Evolutionary conservation across 2,329 filamentous ascomycete species (phyloP), one percentile per base, ranked within the genome.

Genomic region (Cladorrhinum sp.): DNA sequence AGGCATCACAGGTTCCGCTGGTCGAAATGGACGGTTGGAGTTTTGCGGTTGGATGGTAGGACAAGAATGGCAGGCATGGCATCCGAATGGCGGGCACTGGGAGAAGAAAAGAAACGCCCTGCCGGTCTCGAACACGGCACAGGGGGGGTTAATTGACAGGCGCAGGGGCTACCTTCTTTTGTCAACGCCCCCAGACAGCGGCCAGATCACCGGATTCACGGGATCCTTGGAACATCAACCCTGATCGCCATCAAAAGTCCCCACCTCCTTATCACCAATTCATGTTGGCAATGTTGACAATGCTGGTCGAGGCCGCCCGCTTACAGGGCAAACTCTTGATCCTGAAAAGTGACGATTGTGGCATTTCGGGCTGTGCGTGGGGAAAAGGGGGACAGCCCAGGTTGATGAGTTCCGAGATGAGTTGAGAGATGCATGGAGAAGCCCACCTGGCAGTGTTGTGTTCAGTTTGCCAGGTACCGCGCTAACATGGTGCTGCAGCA

Each of bases 401-500:
- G 23, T 21, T 18, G 42, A 18, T 4, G 42, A 46, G 16, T 18
- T 46, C 7, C 8, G 42, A 21, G 42, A 18, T 46, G 42, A 46
- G 42, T 46, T 46, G n/a, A 4, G 18, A 18, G 42, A 46, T 18
- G 18, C n/a, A 46, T 46, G 42, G 42, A 18, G 42, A 20, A 21
- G 16, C n/a, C 42, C 42, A 21, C 18, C 42, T 21, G 18, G n/a
- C n/a, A 21, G 42, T 46, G 16, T 21, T 18, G 42, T 51, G 49
- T 28, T 8, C 49, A 7, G 24, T 24, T 7, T 46, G 42, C 33
- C 28, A 52, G 59, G 55, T 55, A 57, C 57, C 54, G 42, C 54
- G 39, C 42, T 57, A 57, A 57, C 54, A 57, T 46, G 42, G n/a
- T 46, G 42, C n/a, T 46, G 42, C 60, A 54, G 53, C 39, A 28